A percentile compares a stretch with the other conserved stretches of the same genome.
phyloP scores from a whole-genome alignment of 805 yeast species.

The Metschnikowia picachoensis region DNA sequence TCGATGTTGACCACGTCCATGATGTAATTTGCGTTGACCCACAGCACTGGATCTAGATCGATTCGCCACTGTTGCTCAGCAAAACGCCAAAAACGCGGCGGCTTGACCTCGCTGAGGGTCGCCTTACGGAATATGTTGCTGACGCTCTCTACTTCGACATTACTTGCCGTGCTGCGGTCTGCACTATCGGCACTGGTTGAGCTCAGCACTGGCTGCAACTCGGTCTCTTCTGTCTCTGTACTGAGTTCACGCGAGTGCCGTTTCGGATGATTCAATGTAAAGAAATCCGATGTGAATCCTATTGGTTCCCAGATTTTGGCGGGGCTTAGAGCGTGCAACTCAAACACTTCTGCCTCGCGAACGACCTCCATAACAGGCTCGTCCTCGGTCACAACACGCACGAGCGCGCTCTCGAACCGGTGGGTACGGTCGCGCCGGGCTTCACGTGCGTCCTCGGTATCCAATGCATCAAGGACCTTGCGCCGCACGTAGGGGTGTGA shows the following conservation, averaged over 20 bases:
- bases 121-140: constrained; percentile 10
- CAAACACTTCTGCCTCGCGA: constrained; percentile 61
- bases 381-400: constrained; percentile 12
- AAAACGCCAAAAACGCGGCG: constrained; percentile 63
- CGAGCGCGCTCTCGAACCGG: constrained; percentile 40
- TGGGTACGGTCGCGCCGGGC: constrained; percentile 46
- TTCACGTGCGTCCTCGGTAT: constrained; percentile 64
- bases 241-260: constrained; percentile 15
- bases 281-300: constrained; percentile 55
- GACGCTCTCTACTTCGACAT: background rate
- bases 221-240: constrained; percentile 1
- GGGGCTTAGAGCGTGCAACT: constrained; percentile 53
- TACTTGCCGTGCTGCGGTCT: background rate
- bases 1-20: constrained; percentile 57
- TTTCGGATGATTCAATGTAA: constrained; percentile 41
- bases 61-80: constrained; percentile 52
- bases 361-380: constrained; percentile 6
- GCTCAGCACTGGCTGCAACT: constrained; percentile 2
- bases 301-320: constrained; percentile 59
- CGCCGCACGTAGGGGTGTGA: constrained; percentile 57
- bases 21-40: constrained; percentile 57
- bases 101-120: constrained; percentile 39
- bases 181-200: background rate
- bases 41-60: constrained; percentile 57
- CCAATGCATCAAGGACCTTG: constrained; percentile 41